These are phyloP conservation scores for Penicillium dipodomyicola DNA, from an alignment of 495 filamentous ascomycete genomes.

Conservation along the genomic window DNA sequence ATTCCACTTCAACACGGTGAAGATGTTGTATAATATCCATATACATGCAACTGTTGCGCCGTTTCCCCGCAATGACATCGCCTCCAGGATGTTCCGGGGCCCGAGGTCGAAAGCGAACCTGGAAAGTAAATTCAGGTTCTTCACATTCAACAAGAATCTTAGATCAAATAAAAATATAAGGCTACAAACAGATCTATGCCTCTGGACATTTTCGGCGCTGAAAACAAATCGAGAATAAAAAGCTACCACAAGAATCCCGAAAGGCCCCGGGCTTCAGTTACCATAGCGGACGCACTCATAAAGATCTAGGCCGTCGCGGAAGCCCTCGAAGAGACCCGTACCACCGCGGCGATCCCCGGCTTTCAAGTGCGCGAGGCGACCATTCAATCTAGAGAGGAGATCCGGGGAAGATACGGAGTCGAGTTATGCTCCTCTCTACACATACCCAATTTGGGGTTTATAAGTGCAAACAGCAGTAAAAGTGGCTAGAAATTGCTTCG, in stretches of 20 bases:
- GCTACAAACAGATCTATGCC: background rate
- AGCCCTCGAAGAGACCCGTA: background rate
- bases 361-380: background rate
- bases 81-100: background rate
- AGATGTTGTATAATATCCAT: background rate
- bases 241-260: too few species aligned
- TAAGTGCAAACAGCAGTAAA: constrained; percentile 1
- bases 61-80: constrained; percentile 9
- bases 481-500: constrained; percentile 5
- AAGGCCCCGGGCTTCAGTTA: background rate
- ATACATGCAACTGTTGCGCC: too few species aligned
- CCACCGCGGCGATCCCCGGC: background rate
- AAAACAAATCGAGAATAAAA: background rate
- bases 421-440: constrained; percentile 14
- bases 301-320: background rate
- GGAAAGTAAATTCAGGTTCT: background rate
- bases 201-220: background rate
- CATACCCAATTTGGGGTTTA: constrained; percentile 3
- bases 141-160: background rate
- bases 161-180: background rate
- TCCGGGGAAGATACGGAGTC: constrained; percentile 1
- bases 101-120: background rate
- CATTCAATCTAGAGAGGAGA: constrained; percentile 6
- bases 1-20: background rate
- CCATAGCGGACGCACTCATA: too few species aligned